Base-by-base conservation (phyloP, 2,329 filamentous ascomycete genomes). In the Kalaharituber pfeilii region DNA sequence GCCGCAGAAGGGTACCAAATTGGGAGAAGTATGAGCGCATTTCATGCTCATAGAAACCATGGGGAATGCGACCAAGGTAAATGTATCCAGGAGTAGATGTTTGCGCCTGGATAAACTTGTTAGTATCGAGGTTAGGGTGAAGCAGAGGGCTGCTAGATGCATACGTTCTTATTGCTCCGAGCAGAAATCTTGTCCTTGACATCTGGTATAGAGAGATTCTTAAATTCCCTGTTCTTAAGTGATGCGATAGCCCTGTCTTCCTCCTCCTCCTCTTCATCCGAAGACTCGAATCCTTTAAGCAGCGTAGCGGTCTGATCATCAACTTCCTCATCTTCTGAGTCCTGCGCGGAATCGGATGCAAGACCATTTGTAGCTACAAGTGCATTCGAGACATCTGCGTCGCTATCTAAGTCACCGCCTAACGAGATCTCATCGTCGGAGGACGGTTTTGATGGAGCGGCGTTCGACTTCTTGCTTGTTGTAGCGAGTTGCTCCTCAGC, bases 41-140 rank as follows among this genome's bases (percentile, higher is more conserved):
- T 71, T 96, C 84, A 65, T 87, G 79, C 72, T 98, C 91, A 75
- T 89, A 96, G 78, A 98, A 98, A 71, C 91, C 85, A 70, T 91
- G 86, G 36, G 88, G 88, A 57, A 94, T 82, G 60, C 87, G 86
- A 66, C 86, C 87, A 64, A 98, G 75, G 70, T 94, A 96, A 65
- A 96, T 75, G 39, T 91, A 81, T 49, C 88, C 89, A 1, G 84
- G 78, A 51, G 77, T 75, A 49, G 6, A 11, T 5, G n/a, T 22
- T 15, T 15, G 13, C 18, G 42, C n/a, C 24, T 47, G 22, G 22
- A 13, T 2, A 2, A 11, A 20, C n/a, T 20, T 47, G 24, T 22
- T 22, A 47, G 25, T 22, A n/a, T n/a, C n/a, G n/a, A n/a, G n/a
- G n/a, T n/a, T n/a, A n/a, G n/a, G n/a, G n/a, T n/a, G n/a, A n/a